Evolutionary conservation across 2,329 filamentous ascomycete genomes (phyloP).

Genomic region (Fusarium sp.): DNA sequence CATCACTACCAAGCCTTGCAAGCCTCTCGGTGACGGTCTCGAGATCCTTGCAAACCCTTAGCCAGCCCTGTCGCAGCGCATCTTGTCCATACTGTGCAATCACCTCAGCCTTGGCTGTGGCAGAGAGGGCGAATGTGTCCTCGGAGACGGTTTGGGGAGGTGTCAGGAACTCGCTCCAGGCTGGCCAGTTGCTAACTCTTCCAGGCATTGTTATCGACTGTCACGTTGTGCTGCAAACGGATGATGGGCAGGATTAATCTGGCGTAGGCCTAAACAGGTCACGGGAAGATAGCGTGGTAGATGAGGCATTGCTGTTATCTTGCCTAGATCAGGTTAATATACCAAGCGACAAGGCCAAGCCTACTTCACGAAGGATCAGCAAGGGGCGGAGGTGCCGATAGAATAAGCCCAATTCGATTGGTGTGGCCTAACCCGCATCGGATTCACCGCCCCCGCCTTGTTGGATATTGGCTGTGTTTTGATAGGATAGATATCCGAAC

Average conservation of each 20-base stretch:
- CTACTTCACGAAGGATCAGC: neutral
- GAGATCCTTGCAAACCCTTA: conserved; percentile 53
- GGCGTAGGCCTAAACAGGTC: neutral
- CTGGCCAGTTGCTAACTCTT: conserved; percentile 33
- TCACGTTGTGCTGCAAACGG: neutral
- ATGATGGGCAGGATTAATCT: neutral
- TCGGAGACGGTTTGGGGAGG: conserved; percentile 14
- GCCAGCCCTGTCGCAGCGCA: conserved; percentile 51
- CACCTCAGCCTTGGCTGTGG: conserved; percentile 47
- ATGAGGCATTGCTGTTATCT: neutral
- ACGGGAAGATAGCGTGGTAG: neutral
- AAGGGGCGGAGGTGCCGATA: neutral
- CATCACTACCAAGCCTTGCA: conserved; percentile 44
- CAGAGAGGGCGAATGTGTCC: conserved; percentile 26
- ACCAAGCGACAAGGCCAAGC: neutral
- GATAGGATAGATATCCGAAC: neutral
- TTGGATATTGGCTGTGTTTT: neutral
- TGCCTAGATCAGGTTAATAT: neutral
- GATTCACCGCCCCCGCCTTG: neutral
- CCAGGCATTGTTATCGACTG: conserved; percentile 43
- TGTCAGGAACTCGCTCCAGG: conserved; percentile 36
- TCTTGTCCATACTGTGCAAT: conserved; percentile 51
- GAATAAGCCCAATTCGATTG: neutral
- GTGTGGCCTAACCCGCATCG: neutral
- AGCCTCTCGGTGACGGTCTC: conserved; percentile 51